phyloP scores from a whole-genome alignment of 176 grass and related monocot genomes.

The Triticum urartu region DNA sequence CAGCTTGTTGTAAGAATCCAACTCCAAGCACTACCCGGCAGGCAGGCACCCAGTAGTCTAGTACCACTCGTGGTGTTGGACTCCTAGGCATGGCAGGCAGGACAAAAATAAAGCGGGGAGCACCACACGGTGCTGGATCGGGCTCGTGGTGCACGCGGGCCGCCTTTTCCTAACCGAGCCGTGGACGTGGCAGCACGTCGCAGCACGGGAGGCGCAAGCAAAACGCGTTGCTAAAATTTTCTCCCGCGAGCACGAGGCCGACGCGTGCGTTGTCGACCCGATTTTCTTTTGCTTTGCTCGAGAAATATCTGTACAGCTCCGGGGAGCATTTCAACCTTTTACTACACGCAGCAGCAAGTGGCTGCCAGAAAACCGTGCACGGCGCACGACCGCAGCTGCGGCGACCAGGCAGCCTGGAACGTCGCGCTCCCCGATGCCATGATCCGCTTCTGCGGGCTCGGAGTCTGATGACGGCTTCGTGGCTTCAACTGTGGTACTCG shows the following conservation, averaged over 20 bases:
- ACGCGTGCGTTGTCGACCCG: neutral
- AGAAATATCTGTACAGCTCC: neutral
- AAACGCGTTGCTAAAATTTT: neutral
- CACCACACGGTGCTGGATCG: neutral
- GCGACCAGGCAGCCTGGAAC: neutral
- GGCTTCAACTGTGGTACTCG: no score
- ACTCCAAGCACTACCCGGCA: no score
- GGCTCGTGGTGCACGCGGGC: constrained; percentile 10
- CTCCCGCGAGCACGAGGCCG: neutral
- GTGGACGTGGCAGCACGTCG: neutral
- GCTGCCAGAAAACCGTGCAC: neutral
- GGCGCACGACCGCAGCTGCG: no score
- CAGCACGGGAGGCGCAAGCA: neutral
- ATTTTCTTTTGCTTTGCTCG: neutral
- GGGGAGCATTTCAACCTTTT: neutral
- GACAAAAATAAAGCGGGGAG: neutral
- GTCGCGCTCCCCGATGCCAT: neutral
- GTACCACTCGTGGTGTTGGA: neutral
- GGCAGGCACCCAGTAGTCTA: neutral
- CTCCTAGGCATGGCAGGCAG: neutral
- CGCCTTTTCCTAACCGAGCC: neutral
- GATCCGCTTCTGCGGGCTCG: neutral
- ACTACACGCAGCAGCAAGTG: neutral
- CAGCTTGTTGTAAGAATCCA: no score
- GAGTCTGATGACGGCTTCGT: no score